phyloP scores from a whole-genome alignment of 208 protist species.

The Crithidia brevicula region DNA sequence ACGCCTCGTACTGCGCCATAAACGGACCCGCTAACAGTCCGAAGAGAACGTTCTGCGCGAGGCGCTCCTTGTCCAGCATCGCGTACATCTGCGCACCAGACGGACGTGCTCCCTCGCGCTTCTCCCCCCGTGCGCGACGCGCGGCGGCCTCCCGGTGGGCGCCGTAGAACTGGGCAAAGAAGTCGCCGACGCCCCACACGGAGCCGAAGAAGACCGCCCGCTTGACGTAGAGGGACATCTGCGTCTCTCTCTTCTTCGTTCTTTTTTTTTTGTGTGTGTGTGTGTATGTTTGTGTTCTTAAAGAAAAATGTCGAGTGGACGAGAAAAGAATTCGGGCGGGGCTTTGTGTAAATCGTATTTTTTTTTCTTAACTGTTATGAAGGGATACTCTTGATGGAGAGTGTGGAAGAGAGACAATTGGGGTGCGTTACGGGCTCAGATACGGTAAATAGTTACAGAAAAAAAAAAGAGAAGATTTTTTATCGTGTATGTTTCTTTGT shows the following conservation, averaged over 20 bases:
- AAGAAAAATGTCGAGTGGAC: not conserved
- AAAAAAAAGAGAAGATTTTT: no score
- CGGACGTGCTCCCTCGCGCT: constrained; percentile 34
- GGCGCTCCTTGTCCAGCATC: constrained; percentile 62
- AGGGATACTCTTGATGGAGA: no score
- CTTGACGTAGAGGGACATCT: constrained; percentile 15
- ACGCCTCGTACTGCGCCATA: constrained; percentile 29
- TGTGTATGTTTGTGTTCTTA: not conserved
- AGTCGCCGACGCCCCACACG: constrained; percentile 62
- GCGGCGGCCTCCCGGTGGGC: constrained; percentile 58
- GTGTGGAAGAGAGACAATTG: no score
- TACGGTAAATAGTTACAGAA: no score
- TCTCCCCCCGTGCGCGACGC: constrained; percentile 45
- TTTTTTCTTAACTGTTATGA: no score
- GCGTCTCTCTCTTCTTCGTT: not conserved
- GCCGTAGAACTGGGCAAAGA: constrained; percentile 76
- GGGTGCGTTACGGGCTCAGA: no score
- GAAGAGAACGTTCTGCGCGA: constrained; percentile 48
- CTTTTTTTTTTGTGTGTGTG: not conserved
- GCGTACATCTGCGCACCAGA: constrained; percentile 51
- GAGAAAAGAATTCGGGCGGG: no score
- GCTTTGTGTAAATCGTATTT: no score
- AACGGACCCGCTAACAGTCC: constrained; percentile 42
- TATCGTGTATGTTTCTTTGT: no score
- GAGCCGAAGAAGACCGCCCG: constrained; percentile 26